Evolutionary conservation across 2,329 filamentous ascomycete species (phyloP).

Genomic region (Sporothrix pallida): DNA sequence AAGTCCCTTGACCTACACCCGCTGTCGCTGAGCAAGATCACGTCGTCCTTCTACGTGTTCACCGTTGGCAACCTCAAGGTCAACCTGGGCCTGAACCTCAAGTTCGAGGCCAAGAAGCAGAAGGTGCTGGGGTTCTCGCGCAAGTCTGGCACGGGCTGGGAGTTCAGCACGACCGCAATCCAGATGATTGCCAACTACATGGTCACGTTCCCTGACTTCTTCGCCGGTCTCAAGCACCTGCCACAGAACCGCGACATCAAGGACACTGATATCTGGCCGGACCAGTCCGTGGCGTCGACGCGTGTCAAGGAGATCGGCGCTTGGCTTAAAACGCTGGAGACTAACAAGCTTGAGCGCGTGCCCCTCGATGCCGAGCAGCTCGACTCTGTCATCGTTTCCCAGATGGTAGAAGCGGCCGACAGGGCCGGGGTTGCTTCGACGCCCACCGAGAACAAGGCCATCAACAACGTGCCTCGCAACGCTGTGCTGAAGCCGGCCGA

Average conservation of each 20-base stretch:
- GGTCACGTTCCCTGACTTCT: slow-evolving; percentile 92
- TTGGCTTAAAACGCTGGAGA: slow-evolving; percentile 91
- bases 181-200: slow-evolving; percentile 86
- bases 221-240: slow-evolving; percentile 83
- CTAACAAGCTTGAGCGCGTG: slow-evolving; percentile 92
- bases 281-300: slow-evolving; percentile 70
- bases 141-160: slow-evolving; percentile 86
- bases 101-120: slow-evolving; percentile 93
- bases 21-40: slow-evolving; percentile 91
- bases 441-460: slow-evolving; percentile 67
- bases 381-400: slow-evolving; percentile 84
- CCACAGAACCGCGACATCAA: slow-evolving; percentile 83
- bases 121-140: slow-evolving; percentile 96
- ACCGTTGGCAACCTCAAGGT: slow-evolving; percentile 73
- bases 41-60: slow-evolving; percentile 86
- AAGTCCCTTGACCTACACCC: slow-evolving; percentile 81
- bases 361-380: slow-evolving; percentile 95
- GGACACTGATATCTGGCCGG: slow-evolving; percentile 85
- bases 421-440: slow-evolving; percentile 54
- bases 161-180: slow-evolving; percentile 87
- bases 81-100: slow-evolving; percentile 92
- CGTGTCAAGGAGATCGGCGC: slow-evolving; percentile 92
- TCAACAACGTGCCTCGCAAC: slow-evolving; percentile 81
- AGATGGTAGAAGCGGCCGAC: slow-evolving; percentile 79
- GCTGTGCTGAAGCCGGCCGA: slow-evolving; percentile 92